phyloP scores from a whole-genome alignment of 202 grass and related monocot genomes.

The Elaeis oleifera region DNA sequence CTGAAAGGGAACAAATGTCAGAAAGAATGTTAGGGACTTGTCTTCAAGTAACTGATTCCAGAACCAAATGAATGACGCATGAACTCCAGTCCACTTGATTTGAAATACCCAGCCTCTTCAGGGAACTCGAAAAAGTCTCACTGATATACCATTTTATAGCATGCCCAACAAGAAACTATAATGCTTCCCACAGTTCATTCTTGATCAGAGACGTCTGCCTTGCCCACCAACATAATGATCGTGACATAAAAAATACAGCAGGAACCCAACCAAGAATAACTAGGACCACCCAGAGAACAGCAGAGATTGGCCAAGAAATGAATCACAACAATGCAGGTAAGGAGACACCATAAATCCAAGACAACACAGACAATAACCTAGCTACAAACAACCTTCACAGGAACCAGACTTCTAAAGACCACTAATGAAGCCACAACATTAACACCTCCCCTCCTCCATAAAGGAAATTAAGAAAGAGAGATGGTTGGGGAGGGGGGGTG shows the following conservation, averaged over 20 bases:
- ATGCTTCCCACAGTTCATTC: slow-evolving; percentile 21
- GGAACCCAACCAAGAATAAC: slow-evolving; percentile 4
- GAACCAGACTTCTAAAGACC: too few relatives aligned
- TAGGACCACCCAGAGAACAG: slow-evolving; percentile 3
- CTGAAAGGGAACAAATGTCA: slow-evolving; percentile 88
- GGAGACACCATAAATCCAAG: slow-evolving; percentile 16
- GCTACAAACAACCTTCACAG: too few relatives aligned
- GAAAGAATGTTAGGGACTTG: slow-evolving; percentile 61
- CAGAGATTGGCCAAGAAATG: slow-evolving; percentile 11
- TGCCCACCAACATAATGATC: neutral
- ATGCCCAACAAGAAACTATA: slow-evolving; percentile 3
- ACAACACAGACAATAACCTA: too few relatives aligned
- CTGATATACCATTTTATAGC: too few relatives aligned
- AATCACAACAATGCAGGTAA: too few relatives aligned
- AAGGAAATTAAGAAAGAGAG: too few relatives aligned
- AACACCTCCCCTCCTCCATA: too few relatives aligned
- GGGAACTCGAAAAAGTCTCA: slow-evolving; percentile 1
- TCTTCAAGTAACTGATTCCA: slow-evolving; percentile 47
- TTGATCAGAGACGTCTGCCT: slow-evolving; percentile 15
- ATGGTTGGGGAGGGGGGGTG: too few relatives aligned
- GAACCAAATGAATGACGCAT: slow-evolving; percentile 34
- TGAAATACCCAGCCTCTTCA: slow-evolving; percentile 4
- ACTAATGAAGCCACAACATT: too few relatives aligned
- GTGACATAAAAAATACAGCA: slow-evolving; percentile 4
- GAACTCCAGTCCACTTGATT: slow-evolving; percentile 23